phyloP scores from a whole-genome alignment of 768 basidiomycete species.

The Tylopilus sp. region DNA sequence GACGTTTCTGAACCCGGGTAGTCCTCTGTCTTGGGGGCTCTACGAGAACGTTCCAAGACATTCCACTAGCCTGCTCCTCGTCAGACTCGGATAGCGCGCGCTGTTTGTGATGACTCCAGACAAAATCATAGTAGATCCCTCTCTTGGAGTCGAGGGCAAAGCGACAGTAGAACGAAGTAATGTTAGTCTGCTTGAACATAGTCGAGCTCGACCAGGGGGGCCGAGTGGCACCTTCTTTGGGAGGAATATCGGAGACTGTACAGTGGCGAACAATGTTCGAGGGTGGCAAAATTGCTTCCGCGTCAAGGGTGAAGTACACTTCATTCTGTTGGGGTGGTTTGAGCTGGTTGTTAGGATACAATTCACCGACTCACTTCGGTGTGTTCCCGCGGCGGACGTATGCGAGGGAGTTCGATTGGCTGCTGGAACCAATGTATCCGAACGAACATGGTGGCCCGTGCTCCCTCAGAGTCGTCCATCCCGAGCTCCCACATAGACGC shows the following conservation, averaged over 20 bases:
- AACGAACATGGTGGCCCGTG: constrained; percentile 45
- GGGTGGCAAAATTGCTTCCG: constrained; percentile 47
- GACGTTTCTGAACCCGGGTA: constrained; percentile 16
- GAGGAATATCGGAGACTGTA: constrained; percentile 36
- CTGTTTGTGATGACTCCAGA: constrained; percentile 51
- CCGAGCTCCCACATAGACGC: constrained; percentile 61
- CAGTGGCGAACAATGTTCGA: constrained; percentile 52
- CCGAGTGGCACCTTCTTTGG: constrained; percentile 6
- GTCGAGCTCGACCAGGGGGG: constrained; percentile 11
- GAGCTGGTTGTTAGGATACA: background rate
- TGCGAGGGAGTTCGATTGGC: constrained; percentile 57
- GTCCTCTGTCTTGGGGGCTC: constrained; percentile 14
- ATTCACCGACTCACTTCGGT: constrained; percentile 44
- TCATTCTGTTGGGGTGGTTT: constrained; percentile 52
- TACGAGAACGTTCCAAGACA: constrained; percentile 44
- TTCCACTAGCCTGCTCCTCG: constrained; percentile 36
- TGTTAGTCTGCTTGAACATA: constrained; percentile 15
- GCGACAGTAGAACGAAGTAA: constrained; percentile 49
- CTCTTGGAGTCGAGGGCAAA: constrained; percentile 55
- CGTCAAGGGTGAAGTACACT: constrained; percentile 61
- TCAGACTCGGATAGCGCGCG: constrained; percentile 32
- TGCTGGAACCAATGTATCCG: constrained; percentile 76
- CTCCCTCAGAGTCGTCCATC: constrained; percentile 30
- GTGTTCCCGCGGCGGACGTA: constrained; percentile 60
- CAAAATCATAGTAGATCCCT: constrained; percentile 60